Evolutionary conservation across 768 basidiomycete genomes (phyloP).

Genomic region (Lentinula aciculospora): DNA sequence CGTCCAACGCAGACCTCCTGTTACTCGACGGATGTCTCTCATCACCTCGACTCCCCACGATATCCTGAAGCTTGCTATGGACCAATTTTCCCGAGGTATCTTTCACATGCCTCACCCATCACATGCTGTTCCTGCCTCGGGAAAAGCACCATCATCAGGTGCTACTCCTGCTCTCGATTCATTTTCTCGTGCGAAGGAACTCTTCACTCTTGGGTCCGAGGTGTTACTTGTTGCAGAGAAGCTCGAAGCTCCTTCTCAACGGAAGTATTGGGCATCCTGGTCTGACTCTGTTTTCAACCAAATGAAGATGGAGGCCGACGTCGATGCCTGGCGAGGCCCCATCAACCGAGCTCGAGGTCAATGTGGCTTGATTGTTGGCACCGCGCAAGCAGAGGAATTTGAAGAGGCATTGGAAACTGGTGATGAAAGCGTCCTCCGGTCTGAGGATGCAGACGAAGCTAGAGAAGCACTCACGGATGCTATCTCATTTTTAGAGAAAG

Average conservation of each 20-base stretch:
- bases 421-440: constrained; percentile 28
- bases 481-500: constrained; percentile 33
- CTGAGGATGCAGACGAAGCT: constrained; percentile 51
- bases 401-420: constrained; percentile 39
- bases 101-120: constrained; percentile 63
- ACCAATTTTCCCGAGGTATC: constrained; percentile 65
- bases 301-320: constrained; percentile 58
- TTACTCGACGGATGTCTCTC: constrained; percentile 43
- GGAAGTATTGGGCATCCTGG: constrained; percentile 54
- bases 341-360: constrained; percentile 45
- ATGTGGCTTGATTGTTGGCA: constrained; percentile 53
- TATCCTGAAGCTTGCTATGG: constrained; percentile 55
- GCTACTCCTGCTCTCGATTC: constrained; percentile 13
- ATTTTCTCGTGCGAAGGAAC: constrained; percentile 53
- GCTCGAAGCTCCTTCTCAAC: constrained; percentile 34
- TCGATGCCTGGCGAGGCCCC: constrained; percentile 41
- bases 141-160: constrained; percentile 9
- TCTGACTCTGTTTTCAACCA: constrained; percentile 57
- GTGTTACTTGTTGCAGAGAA: constrained; percentile 58
- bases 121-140: constrained; percentile 14
- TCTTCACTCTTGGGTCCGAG: constrained; percentile 58
- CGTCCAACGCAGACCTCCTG: constrained; percentile 40
- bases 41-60: constrained; percentile 38
- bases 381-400: constrained; percentile 47
- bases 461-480: constrained; percentile 45